Conservation (phyloP, 768 basidiomycete species). For the Coprinopsis sp. region DNA sequence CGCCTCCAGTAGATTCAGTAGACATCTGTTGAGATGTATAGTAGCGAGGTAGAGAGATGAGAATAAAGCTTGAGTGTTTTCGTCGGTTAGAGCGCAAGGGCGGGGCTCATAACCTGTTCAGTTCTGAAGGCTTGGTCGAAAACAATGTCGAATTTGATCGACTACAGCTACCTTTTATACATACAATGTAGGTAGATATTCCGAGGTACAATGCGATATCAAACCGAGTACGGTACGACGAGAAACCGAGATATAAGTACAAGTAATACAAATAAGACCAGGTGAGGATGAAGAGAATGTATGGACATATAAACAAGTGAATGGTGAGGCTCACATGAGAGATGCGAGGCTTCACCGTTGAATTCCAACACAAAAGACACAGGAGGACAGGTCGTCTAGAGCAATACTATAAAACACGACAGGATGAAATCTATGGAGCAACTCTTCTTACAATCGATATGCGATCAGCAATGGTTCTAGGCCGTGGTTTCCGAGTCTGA, state of each 20-base stretch:
- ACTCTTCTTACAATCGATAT: no score
- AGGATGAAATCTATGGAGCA: no score
- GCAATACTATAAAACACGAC: no score
- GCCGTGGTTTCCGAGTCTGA: no score
- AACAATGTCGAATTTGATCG: no score
- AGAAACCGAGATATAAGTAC: background rate
- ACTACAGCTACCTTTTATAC: no score
- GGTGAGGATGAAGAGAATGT: background rate
- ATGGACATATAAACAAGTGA: background rate
- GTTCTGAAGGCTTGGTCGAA: no score
- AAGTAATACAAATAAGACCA: background rate
- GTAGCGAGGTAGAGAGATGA: background rate
- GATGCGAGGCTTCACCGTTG: background rate
- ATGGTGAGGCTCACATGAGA: background rate
- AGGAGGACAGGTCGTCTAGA: no score
- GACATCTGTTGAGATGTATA: background rate
- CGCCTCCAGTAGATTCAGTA: background rate
- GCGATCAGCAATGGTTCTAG: no score
- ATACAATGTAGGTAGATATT: no score
- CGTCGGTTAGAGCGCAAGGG: background rate
- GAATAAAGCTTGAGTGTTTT: background rate
- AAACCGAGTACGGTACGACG: background rate
- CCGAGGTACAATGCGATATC: background rate
- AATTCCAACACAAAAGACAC: no score
- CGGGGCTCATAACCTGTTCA: slow-evolving; percentile 8